Base-by-base conservation (phyloP, 257 asterid genomes). In the Henckelia pumila region DNA sequence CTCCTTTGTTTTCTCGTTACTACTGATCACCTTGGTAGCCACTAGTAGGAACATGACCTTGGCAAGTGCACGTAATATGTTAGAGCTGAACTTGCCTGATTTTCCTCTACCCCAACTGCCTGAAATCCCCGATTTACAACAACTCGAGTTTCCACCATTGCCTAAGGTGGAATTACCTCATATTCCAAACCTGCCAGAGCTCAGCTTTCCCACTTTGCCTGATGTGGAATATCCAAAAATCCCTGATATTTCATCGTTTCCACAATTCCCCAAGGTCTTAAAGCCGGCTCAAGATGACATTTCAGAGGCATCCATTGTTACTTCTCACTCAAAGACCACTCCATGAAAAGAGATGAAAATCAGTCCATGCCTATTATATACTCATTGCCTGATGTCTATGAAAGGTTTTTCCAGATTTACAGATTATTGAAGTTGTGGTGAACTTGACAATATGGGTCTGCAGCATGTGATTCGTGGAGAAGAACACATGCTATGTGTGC, bases 21-120 rank as follows among this genome's bases (percentile, higher is more conserved):
- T 77, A 47, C 56, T 77, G 8, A 63, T 77, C 69, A 58, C 75
- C 19, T 33, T 68, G 57, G 75, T 75, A 50, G 6, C 56, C 35
- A 57, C 77, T 25, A 67, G 72, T 6, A 35, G 69, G 44, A 64
- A 21, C 2, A 60, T 68, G 37, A 59, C 71, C 56, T 24, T 76
- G 53, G 77, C 71, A 58, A 55, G 68, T 10, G 75, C 71, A 1
- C 56, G 68, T 11, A 72, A 33, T 33, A 13, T 72, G 65, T 9
- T 76, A 6, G 72, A 76, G 8, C 1, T 21, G 1, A 67, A 49
- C 60, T 19, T 71, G 61, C 68, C 71, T 0, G 77, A 71, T 40
- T 66, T 71, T 21, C 70, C 71, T 63, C 40, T 69, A 24, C 37
- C 69, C 7, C 58, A 71, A 2, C 40, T 69, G 33, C 37, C 69